Evolutionary conservation across 768 basidiomycete species (phyloP).

Genomic region (Pluteus cervinus): DNA sequence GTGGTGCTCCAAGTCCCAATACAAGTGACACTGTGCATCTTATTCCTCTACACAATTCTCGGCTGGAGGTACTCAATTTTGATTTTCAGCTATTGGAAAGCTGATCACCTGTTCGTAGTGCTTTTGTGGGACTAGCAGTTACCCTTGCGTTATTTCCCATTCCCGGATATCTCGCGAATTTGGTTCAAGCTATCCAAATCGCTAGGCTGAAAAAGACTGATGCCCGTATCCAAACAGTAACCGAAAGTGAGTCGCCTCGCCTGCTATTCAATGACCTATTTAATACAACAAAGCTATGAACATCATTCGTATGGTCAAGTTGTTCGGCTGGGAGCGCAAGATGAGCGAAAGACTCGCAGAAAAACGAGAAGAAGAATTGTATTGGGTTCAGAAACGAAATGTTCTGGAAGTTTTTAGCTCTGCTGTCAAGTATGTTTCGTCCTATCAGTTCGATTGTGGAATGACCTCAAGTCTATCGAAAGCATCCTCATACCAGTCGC

Average conservation of each 20-base stretch:
- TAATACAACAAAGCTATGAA: too few species aligned
- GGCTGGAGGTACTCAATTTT: slow-evolving; percentile 34
- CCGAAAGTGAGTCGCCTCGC: slow-evolving; percentile 52
- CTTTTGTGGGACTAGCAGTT: slow-evolving; percentile 50
- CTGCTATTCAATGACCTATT: too few species aligned
- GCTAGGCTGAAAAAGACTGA: slow-evolving; percentile 49
- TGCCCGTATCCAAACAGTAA: slow-evolving; percentile 52
- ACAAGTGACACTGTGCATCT: slow-evolving; percentile 30
- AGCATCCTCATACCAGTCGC: slow-evolving; percentile 57
- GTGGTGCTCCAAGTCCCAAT: slow-evolving; percentile 33
- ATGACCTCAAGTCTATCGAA: neutral
- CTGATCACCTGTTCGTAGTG: slow-evolving; percentile 22
- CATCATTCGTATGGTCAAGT: slow-evolving; percentile 61
- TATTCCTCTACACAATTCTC: slow-evolving; percentile 41
- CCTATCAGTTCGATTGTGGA: neutral
- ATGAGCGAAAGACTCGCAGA: slow-evolving; percentile 45
- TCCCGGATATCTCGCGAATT: slow-evolving; percentile 49
- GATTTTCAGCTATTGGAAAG: neutral
- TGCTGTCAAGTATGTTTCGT: slow-evolving; percentile 31
- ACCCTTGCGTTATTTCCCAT: slow-evolving; percentile 51
- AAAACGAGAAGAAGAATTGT: slow-evolving; percentile 58
- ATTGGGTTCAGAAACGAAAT: slow-evolving; percentile 45
- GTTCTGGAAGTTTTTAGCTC: slow-evolving; percentile 40
- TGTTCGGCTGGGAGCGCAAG: slow-evolving; percentile 63
- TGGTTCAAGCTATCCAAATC: slow-evolving; percentile 41